phyloP scores from a whole-genome alignment of 441 rosid genomes.

The Syzygium syzygioides region DNA sequence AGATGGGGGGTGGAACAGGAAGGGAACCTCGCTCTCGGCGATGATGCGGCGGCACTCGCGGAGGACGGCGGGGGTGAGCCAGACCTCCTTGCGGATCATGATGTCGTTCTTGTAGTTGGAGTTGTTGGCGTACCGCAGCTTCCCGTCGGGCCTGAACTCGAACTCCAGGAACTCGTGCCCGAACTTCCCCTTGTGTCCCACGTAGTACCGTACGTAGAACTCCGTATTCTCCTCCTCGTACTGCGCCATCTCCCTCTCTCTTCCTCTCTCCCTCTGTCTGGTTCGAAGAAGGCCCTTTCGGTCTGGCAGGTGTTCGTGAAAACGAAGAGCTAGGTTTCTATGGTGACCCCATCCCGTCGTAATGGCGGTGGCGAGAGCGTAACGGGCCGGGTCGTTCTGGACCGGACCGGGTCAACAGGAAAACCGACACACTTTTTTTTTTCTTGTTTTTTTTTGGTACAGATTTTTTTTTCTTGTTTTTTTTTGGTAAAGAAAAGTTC shows the following conservation, averaged over 20 bases:
- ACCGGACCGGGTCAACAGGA: neutral
- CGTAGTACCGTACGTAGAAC: conserved; percentile 87
- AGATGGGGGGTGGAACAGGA: neutral
- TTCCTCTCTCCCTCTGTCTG: neutral
- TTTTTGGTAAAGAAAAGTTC: too few relatives aligned
- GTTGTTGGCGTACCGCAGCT: conserved; percentile 95
- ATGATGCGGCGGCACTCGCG: conserved; percentile 91
- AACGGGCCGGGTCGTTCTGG: neutral
- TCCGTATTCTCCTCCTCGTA: conserved; percentile 47
- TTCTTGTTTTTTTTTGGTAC: too few relatives aligned
- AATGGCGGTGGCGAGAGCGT: neutral
- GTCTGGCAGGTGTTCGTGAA: neutral
- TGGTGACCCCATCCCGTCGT: neutral
- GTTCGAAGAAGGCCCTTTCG: too few relatives aligned
- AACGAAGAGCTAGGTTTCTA: neutral
- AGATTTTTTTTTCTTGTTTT: too few relatives aligned
- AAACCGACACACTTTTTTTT: neutral
- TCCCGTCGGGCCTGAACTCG: conserved; percentile 90
- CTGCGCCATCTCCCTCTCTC: conserved; percentile 18
- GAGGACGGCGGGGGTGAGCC: conserved; percentile 84
- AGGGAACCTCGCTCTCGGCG: conserved; percentile 71
- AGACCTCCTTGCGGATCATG: conserved; percentile 95
- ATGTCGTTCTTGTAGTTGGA: conserved; percentile 98
- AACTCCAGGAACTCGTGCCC: conserved; percentile 98
- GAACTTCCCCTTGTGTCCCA: conserved; percentile 97